A percentile compares a stretch with the other conserved stretches of the same genome.
Conservation (phyloP, 176 grass and related monocot species). For the Ampelocalamus luodianensis region DNA sequence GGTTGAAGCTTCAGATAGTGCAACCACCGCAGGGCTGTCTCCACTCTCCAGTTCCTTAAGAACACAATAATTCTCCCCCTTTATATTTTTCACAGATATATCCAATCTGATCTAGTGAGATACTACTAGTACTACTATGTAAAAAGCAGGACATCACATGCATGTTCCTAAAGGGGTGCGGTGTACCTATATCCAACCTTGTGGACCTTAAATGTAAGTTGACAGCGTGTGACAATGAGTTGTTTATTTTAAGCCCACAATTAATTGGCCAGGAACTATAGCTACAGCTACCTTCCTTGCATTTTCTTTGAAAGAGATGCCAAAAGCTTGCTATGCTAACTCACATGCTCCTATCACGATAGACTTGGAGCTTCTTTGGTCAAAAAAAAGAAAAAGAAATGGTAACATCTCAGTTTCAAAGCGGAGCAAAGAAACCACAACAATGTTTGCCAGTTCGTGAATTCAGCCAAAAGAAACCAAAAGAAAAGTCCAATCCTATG, state of each 20-base stretch:
- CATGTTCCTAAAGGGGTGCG: constrained; percentile 25
- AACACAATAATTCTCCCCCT: not conserved
- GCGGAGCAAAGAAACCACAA: not conserved
- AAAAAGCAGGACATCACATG: constrained; percentile 50
- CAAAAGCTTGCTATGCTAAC: constrained; percentile 22
- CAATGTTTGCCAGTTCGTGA: not conserved
- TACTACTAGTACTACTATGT: not conserved
- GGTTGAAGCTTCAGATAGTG: not conserved
- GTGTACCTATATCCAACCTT: constrained; percentile 38
- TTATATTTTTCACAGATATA: constrained; percentile 20
- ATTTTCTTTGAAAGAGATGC: constrained; percentile 31
- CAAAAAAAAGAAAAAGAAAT: not conserved
- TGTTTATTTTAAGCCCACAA: constrained; percentile 15
- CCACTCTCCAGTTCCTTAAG: not conserved
- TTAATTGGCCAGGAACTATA: constrained; percentile 38
- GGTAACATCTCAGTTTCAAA: not conserved
- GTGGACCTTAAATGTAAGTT: constrained; percentile 34
- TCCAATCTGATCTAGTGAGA: constrained; percentile 13
- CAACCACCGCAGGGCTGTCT: not conserved
- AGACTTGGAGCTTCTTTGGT: not conserved
- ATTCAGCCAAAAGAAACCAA: not conserved
- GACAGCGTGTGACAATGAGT: constrained; percentile 39
- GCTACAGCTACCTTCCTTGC: constrained; percentile 46
- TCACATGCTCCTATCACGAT: constrained; percentile 40
- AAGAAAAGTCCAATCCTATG: not conserved